Base-by-base conservation (phyloP, 805 yeast genomes). In the Kluyveromyces nonfermentans region DNA sequence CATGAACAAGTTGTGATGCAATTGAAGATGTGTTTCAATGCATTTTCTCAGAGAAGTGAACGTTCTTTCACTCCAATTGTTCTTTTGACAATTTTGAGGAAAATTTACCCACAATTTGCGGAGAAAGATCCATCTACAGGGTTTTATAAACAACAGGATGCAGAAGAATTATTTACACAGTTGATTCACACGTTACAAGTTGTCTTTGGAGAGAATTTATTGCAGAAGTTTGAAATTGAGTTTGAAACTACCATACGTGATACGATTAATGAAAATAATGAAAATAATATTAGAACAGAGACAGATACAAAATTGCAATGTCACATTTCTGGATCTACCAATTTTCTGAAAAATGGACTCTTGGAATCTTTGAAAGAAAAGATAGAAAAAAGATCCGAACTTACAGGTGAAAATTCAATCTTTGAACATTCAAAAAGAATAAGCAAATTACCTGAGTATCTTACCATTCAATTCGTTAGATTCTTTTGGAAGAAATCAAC, bases 401-500 rank as follows among this genome's bases (percentile, higher is more conserved):
- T 71, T 5, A 75, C 89, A 47, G 82, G 78, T 41, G 67, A 80
- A 37, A 75, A 88, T 59, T 80, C 94, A n/a, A 69, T 73, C 18
- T 88, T 81, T 62, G 78, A 78, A 51, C 73, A 86, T 37, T 62
- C 58, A 28, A 68, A 63, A 46, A 64, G 75, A 43, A 82, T 93
- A 46, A 75, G 83, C 1, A 78, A 84, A 59, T 69, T 93, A 51
- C 99, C 99, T 46, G 82, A 85, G 57, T 82, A 82, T 60, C 71
- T 93, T 53, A 85, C 90, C 8, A 87, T 93, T 35, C 95, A 93
- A 61, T 93, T 85, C 65, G 93, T 93, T 49, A 77, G 99, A 59
- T 93, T 93, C 62, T 93, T 80, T 64, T 93, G 98, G 98, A 85
- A 90, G 61, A 77, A 90, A 59, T 95, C 90, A 46, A 85, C 94